Base-by-base conservation (phyloP, 306 rosid genomes). In the Fragaria iinumae region DNA sequence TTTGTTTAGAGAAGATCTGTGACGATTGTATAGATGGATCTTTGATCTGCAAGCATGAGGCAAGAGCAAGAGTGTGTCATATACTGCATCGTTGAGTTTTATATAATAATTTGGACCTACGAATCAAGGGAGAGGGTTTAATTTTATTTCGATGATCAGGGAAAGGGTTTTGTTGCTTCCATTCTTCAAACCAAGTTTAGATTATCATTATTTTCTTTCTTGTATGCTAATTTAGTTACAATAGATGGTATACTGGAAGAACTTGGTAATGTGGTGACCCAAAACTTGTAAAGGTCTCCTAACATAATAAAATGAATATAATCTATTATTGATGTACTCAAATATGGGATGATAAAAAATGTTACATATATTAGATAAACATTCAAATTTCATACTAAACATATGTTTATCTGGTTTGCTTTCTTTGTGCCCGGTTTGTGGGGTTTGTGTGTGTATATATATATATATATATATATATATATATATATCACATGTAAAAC, bases 131-230 rank as follows among this genome's bases (percentile, higher is more conserved):
- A 63, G 32, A 63, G 5, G 67, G 17, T 32, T 59, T 32, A 32
- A 32, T 44, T 2, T 62, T 43, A 43, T 43, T 44, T 11, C 48
- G 45, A 44, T 44, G 13, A 44, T 10, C 14, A 29, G 3, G 14
- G 17, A 62, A 62, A 62, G 11, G 32, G 32, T 62, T 27, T 12
- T 29, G 67, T 29, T 63, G 67, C 67, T 63, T 63, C 68, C 68
- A 14, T 32, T 63, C 11, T 34, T 16, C 68, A 14, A 63, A 34
- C 41, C 67, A 62, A 29, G 21, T 62, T 20, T 57, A 25, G 16
- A 10, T 57, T 57, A 23, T 57, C 65, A 23, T 23, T 57, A 23
- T 57, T 23, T 56, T 21, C 5, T 57, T 57, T 23, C 65, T 11
- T 57, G 65, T 4, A 11, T 57, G 65, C 65, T 57, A 23, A 23